These are phyloP conservation scores for Globisporangium echinulatum DNA, from an alignment of 352 stramenopile genomes.

Conservation along the genomic window DNA sequence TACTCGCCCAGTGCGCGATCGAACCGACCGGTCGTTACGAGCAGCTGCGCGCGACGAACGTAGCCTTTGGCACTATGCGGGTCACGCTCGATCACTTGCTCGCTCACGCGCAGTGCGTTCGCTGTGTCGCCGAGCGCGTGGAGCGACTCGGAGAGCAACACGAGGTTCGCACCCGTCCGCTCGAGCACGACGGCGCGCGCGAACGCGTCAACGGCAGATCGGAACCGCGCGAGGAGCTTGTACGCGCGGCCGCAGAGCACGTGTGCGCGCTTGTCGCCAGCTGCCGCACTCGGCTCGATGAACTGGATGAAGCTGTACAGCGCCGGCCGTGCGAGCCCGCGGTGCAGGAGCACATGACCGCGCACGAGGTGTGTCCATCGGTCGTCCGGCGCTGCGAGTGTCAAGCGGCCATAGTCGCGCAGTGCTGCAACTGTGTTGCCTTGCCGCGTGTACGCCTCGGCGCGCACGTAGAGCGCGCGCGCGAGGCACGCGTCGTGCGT, in stretches of 20 bases:
- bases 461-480: conserved; percentile 58
- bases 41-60: conserved; percentile 54
- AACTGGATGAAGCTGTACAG: conserved; percentile 76
- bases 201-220: conserved; percentile 57
- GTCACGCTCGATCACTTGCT: conserved; percentile 59
- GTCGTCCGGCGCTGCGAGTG: conserved; percentile 48
- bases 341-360: conserved; percentile 47
- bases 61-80: conserved; percentile 59
- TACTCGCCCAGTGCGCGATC: conserved; percentile 51
- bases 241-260: conserved; percentile 58
- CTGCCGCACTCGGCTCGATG: conserved; percentile 32
- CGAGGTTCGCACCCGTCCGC: conserved; percentile 67
- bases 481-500: conserved; percentile 56
- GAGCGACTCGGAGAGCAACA: conserved; percentile 68
- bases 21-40: conserved; percentile 44
- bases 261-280: conserved; percentile 35
- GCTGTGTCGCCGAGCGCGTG: conserved; percentile 77
- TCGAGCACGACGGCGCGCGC: conserved; percentile 49
- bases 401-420: conserved; percentile 58
- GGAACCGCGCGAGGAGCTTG: conserved; percentile 63
- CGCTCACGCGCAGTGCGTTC: conserved; percentile 66
- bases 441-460: conserved; percentile 55
- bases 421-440: conserved; percentile 48
- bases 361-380: conserved; percentile 58
- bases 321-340: conserved; percentile 45